These are phyloP conservation scores for Quercus gilva DNA, from an alignment of 306 rosid genomes.

Conservation along the genomic window DNA sequence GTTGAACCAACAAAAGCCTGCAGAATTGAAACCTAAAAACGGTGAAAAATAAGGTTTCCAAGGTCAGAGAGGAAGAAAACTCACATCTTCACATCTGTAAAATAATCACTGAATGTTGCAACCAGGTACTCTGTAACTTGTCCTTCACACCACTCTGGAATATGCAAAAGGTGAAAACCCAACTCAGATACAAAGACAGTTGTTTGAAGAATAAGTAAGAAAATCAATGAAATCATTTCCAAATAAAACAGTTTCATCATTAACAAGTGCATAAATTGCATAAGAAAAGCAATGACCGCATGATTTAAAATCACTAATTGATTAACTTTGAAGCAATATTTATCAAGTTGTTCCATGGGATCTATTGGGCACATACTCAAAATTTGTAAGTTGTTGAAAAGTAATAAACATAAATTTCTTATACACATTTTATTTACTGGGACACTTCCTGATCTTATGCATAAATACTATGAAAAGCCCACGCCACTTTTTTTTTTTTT, in stretches of 20 bases:
- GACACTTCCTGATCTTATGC: neutral
- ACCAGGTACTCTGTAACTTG: conserved; percentile 91
- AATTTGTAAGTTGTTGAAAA: neutral
- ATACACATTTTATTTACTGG: too few relatives aligned
- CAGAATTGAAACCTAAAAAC: conserved; percentile 4
- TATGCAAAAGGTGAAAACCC: conserved; percentile 22
- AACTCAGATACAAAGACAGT: conserved; percentile 13
- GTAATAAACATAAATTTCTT: too few relatives aligned
- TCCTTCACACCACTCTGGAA: conserved; percentile 91
- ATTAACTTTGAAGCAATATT: conserved; percentile 2
- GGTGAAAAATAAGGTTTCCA: neutral
- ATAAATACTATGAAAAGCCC: neutral
- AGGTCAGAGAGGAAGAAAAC: conserved; percentile 27
- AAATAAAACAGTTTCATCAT: neutral
- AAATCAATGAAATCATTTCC: neutral
- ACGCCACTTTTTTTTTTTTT: neutral
- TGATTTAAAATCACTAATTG: conserved; percentile 16
- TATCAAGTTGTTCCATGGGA: neutral
- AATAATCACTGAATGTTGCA: conserved; percentile 94
- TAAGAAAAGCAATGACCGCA: neutral
- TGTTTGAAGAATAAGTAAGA: conserved; percentile 17
- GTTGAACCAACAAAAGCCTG: conserved; percentile 7
- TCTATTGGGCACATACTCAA: neutral
- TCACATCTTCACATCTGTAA: conserved; percentile 91
- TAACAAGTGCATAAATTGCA: conserved; percentile 17